These are phyloP conservation scores for Chernovozyma aurita DNA, from an alignment of 1,139 yeast species.

Conservation along the genomic window DNA sequence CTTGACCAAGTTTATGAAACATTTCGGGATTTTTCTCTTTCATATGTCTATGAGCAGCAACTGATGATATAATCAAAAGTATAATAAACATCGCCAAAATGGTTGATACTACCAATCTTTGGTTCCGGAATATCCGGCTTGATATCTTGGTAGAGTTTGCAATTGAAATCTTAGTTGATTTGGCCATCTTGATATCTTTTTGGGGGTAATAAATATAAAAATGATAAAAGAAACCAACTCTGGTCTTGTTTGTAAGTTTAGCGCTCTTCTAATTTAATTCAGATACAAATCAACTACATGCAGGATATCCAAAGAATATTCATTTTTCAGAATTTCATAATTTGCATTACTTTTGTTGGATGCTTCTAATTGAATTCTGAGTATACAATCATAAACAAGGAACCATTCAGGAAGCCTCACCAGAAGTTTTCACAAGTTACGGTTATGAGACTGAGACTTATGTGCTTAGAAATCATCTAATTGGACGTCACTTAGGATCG, in stretches of 20 bases:
- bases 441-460: too few relatives aligned
- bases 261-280: too few relatives aligned
- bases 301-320: too few relatives aligned
- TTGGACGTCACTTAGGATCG: too few relatives aligned
- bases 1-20: conserved; percentile 14
- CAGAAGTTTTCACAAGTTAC: too few relatives aligned
- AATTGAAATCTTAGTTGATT: not conserved
- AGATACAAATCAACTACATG: not conserved
- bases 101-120: conserved; percentile 1
- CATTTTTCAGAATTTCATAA: too few relatives aligned
- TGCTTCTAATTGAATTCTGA: too few relatives aligned
- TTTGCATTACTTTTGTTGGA: too few relatives aligned
- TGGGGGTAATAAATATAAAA: not conserved
- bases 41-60: conserved; percentile 13
- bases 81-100: conserved; percentile 2
- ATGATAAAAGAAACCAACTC: not conserved
- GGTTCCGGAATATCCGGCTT: conserved; percentile 5
- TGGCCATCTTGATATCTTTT: conserved; percentile 1
- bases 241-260: too few relatives aligned
- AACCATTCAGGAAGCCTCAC: too few relatives aligned
- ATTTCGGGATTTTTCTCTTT: conserved; percentile 10
- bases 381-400: too few relatives aligned
- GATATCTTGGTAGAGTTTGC: conserved; percentile 5
- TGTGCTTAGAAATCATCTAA: too few relatives aligned
- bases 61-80: conserved; percentile 2